A percentile compares a stretch with the other conserved stretches of the same genome.
Conservation (phyloP, 2,329 filamentous ascomycete genomes). For the Ophiosphaerella korrae region DNA sequence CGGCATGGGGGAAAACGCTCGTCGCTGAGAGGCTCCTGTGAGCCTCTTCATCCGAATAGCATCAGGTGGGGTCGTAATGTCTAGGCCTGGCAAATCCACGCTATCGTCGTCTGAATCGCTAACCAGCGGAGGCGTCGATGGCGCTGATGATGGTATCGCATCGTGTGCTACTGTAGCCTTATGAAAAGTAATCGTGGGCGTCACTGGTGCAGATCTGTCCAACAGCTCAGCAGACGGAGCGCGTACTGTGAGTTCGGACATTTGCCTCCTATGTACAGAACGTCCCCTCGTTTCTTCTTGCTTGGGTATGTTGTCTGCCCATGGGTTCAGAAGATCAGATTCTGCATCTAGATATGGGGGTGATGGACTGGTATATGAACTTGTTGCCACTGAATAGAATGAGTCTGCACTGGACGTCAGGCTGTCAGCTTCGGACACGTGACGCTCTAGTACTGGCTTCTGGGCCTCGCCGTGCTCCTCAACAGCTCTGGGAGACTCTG, state of each 20-base stretch:
- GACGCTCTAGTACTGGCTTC: constrained; percentile 22
- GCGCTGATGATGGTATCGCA: constrained; percentile 36
- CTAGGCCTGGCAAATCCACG: constrained; percentile 45
- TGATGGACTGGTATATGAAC: constrained; percentile 31
- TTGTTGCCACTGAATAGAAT: constrained; percentile 43
- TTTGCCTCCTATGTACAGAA: constrained; percentile 40
- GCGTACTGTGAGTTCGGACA: constrained; percentile 45
- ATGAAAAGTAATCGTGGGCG: constrained; percentile 28
- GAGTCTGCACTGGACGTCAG: constrained; percentile 43
- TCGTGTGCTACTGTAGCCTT: constrained; percentile 23
- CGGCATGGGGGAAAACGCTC: constrained; percentile 70
- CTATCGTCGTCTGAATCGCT: constrained; percentile 53
- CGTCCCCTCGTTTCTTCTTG: constrained; percentile 32
- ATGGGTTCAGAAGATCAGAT: constrained; percentile 34
- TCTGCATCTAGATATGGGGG: constrained; percentile 41
- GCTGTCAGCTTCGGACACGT: constrained; percentile 39
- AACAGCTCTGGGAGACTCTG: constrained; percentile 12
- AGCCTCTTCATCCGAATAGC: constrained; percentile 45
- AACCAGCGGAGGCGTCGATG: constrained; percentile 53
- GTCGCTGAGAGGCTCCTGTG: constrained; percentile 62
- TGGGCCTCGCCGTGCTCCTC: constrained; percentile 7
- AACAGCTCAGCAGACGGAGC: constrained; percentile 21
- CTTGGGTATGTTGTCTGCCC: constrained; percentile 19
- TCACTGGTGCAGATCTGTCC: constrained; percentile 22
- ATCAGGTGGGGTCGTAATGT: constrained; percentile 48